Base-by-base conservation (phyloP, 139 green algal species). In the Micractinium sp. region DNA sequence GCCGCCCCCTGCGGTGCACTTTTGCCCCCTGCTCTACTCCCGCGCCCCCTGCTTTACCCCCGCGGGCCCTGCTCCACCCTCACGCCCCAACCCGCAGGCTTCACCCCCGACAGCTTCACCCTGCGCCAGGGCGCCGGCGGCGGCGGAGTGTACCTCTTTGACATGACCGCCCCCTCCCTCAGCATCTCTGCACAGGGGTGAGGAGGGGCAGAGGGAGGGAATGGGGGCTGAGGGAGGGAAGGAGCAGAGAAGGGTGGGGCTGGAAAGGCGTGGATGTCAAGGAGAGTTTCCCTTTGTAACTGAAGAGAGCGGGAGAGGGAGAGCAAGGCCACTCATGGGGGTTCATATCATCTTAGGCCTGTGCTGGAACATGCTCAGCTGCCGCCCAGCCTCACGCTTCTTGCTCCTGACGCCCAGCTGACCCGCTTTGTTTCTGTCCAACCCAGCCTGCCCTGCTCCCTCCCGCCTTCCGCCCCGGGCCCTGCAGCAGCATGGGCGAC, bases 41-140 rank as follows among this genome's bases (percentile, higher is more conserved):
- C 22, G 63, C 22, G 63, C 63, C 19, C 20, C 63, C 63, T 71
- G 19, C 63, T 71, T 71, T 71, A 27, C 63, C 63, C 22, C 63
- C 19, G 31, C 3, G 0, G 4, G 39, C 79, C 9, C 3, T 85
- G 4, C 47, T 69, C 31, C 20, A 31, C 69, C 71, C 27, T 78
- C 31, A 20, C 27, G 27, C 71, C 71, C 29, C 9, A 1, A 0
- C 29, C 7, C 36, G 86, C 87, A 90, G 87, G 87, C 66, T 90
- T 90, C 39, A 82, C 53, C 41, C 29, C n/a, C 3, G 7, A 33
- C 2, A 47, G 16, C 41, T 82, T 90, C 31, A 38, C 67, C 0
- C 53, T 85, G n/a, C 63, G 41, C 78, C 35, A 67, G 61, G 78
- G 87, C 67, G 56, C 63, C 15, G 87, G 87, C 23, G 33, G 36